Evolutionary conservation across 176 grass and related monocot species (phyloP).

Genomic region (Urochloa ruziziensis): DNA sequence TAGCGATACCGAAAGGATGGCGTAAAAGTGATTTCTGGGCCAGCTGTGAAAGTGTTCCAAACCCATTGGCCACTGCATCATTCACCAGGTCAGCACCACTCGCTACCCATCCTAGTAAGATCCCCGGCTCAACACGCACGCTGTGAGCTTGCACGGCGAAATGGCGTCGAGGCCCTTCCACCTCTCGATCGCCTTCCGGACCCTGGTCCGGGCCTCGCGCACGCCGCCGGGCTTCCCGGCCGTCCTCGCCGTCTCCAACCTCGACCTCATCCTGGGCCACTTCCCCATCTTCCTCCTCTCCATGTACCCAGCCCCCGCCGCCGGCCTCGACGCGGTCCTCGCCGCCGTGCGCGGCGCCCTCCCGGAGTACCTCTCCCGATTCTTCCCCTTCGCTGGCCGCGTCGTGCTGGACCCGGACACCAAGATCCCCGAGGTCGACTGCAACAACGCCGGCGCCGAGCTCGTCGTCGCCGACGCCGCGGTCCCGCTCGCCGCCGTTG

Average conservation of each 20-base stretch:
- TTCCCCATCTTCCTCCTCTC: slow-evolving; percentile 44
- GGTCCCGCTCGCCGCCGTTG: slow-evolving; percentile 36
- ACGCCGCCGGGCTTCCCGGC: slow-evolving; percentile 25
- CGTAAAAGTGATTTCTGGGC: too few relatives aligned
- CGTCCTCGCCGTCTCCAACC: slow-evolving; percentile 58
- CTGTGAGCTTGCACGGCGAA: neutral
- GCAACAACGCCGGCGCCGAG: slow-evolving; percentile 74
- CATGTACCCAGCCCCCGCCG: slow-evolving; percentile 30
- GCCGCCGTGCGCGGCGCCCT: slow-evolving; percentile 24
- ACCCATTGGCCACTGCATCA: too few relatives aligned
- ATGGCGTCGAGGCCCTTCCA: slow-evolving; percentile 23
- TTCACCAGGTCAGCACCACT: neutral
- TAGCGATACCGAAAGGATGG: too few relatives aligned
- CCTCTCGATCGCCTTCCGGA: slow-evolving; percentile 32
- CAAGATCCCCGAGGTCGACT: slow-evolving; percentile 37
- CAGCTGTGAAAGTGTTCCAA: too few relatives aligned
- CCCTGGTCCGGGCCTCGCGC: slow-evolving; percentile 38
- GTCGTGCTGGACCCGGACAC: slow-evolving; percentile 15
- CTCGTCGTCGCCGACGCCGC: slow-evolving; percentile 61
- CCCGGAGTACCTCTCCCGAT: slow-evolving; percentile 51
- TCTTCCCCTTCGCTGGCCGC: slow-evolving; percentile 57
- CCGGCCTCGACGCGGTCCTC: slow-evolving; percentile 24
- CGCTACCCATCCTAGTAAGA: neutral
- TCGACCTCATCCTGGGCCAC: slow-evolving; percentile 53
- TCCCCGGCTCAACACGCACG: neutral